Conservation (phyloP, 805 yeast species). For the Candida arabinofermentans region DNA sequence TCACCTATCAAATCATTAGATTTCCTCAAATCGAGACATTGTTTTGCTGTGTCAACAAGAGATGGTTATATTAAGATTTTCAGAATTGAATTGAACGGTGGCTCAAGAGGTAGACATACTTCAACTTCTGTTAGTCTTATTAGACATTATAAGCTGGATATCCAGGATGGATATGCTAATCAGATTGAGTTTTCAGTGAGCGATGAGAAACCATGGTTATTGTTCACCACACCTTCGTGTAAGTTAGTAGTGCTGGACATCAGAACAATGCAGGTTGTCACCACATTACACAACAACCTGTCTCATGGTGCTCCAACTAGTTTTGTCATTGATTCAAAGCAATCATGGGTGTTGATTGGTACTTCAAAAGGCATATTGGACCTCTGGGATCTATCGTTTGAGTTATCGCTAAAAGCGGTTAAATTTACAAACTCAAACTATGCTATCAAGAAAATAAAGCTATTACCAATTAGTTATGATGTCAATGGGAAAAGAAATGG, state of each 20-base stretch:
- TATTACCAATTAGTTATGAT: slow-evolving; percentile 39
- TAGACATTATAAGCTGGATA: slow-evolving; percentile 37
- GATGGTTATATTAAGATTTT: slow-evolving; percentile 44
- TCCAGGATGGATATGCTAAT: slow-evolving; percentile 37
- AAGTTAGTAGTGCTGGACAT: slow-evolving; percentile 54
- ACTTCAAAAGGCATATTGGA: slow-evolving; percentile 70
- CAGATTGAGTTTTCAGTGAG: slow-evolving; percentile 39
- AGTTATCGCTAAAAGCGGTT: slow-evolving; percentile 57
- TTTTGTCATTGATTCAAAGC: slow-evolving; percentile 49
- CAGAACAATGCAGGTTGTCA: slow-evolving; percentile 43
- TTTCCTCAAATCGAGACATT: slow-evolving; percentile 51
- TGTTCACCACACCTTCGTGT: slow-evolving; percentile 50
- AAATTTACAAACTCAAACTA: slow-evolving; percentile 39
- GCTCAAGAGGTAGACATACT: slow-evolving; percentile 10
- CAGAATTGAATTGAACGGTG: slow-evolving; percentile 31
- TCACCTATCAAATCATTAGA: slow-evolving; percentile 45
- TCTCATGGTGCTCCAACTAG: slow-evolving; percentile 64
- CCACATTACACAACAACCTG: slow-evolving; percentile 48
- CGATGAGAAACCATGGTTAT: slow-evolving; percentile 39
- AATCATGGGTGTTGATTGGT: slow-evolving; percentile 68
- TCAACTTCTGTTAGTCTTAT: slow-evolving; percentile 28
- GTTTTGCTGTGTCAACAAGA: slow-evolving; percentile 51
- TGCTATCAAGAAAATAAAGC: slow-evolving; percentile 46
- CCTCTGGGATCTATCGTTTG: slow-evolving; percentile 80
- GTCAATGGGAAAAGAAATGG: slow-evolving; percentile 34